Evolutionary conservation across 176 grass and related monocot genomes (phyloP).

Genomic region (Oryza nivara): DNA sequence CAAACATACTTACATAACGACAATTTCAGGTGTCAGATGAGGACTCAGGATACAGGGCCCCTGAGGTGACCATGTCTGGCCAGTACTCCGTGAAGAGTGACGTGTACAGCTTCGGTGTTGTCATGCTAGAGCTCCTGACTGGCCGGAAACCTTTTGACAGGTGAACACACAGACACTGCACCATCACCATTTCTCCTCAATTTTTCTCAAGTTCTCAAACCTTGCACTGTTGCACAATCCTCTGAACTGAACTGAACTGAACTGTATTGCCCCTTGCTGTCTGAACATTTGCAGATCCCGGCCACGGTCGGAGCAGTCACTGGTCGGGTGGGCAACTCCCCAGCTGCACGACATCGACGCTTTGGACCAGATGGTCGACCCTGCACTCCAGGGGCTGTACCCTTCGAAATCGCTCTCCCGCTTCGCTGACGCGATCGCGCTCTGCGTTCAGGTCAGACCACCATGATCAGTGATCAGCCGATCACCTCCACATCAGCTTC

Average conservation of each 20-base stretch:
- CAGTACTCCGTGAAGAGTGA: constrained; percentile 91
- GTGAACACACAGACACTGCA: constrained; percentile 20
- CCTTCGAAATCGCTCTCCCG: constrained; percentile 90
- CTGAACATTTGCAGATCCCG: constrained; percentile 52
- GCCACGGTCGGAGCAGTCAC: constrained; percentile 63
- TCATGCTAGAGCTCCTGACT: constrained; percentile 96
- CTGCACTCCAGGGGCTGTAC: constrained; percentile 83
- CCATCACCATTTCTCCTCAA: not conserved
- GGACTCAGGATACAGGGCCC: constrained; percentile 74
- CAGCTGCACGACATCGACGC: constrained; percentile 95
- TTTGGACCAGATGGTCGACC: constrained; percentile 86
- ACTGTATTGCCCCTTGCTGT: not conserved
- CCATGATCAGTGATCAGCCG: not conserved
- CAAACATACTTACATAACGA: not conserved
- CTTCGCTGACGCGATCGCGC: constrained; percentile 86
- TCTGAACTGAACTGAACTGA: constrained; percentile 3
- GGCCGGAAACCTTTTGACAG: constrained; percentile 86
- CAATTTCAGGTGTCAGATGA: constrained; percentile 62
- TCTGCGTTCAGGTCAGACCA: constrained; percentile 75
- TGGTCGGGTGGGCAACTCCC: constrained; percentile 76
- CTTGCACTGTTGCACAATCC: not conserved
- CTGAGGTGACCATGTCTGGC: constrained; percentile 73
- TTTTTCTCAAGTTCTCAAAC: not conserved
- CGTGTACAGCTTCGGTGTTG: constrained; percentile 89
- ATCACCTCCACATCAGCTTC: not conserved